phyloP scores from a whole-genome alignment of 2,329 filamentous ascomycete genomes.

The Achaetomium macrosporum region DNA sequence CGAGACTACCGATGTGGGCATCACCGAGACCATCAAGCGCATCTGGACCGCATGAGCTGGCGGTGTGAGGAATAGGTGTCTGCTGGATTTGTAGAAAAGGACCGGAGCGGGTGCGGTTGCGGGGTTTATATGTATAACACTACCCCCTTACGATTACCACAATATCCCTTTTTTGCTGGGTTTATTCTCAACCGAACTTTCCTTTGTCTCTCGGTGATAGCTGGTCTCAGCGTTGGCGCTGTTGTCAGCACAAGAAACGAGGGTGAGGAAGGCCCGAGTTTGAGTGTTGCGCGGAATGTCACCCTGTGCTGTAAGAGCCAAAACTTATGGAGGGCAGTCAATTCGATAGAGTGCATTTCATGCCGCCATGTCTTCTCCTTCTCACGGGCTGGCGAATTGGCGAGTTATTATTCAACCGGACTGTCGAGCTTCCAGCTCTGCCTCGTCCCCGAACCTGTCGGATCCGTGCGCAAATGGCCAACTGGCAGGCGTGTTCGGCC shows the following conservation, averaged over 20 bases:
- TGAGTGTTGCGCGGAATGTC: not conserved
- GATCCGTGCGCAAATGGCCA: constrained; percentile 7
- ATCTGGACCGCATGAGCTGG: constrained; percentile 71
- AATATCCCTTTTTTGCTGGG: constrained; percentile 12
- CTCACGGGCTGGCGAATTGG: not conserved
- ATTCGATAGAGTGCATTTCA: constrained; percentile 1
- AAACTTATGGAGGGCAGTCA: constrained; percentile 11
- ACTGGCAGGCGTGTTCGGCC: not conserved
- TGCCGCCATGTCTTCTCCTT: not conserved
- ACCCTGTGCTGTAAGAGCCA: constrained; percentile 10
- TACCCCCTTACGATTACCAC: constrained; percentile 4
- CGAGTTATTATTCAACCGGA: constrained; percentile 1
- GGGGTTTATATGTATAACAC: constrained; percentile 11
- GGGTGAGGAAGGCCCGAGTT: not conserved
- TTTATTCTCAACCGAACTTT: constrained; percentile 4
- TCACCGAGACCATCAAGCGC: constrained; percentile 83
- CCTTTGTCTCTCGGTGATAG: constrained; percentile 10
- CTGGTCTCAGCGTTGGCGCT: not conserved
- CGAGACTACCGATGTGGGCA: constrained; percentile 94
- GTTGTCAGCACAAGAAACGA: not conserved
- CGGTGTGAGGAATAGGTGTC: not conserved
- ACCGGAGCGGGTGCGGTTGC: constrained; percentile 1
- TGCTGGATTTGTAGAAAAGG: not conserved
- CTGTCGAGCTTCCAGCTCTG: constrained; percentile 10
- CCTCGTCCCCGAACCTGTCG: constrained; percentile 13